These are phyloP conservation scores for Colletotrichum aenigma DNA, from an alignment of 2,329 filamentous ascomycete genomes.

Conservation along the genomic window DNA sequence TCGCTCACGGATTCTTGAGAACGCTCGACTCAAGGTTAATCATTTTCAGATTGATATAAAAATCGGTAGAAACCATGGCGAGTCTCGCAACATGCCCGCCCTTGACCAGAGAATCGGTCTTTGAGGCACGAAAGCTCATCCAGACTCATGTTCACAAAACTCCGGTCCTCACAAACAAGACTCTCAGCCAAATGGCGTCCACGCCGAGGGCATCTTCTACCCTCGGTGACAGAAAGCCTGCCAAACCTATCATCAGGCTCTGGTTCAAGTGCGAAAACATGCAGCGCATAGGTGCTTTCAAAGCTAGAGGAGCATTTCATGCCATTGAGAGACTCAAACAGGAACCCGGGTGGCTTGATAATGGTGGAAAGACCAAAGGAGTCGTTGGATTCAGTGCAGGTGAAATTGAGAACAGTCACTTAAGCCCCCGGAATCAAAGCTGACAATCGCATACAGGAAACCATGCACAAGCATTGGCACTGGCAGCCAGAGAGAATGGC, in stretches of 20 bases:
- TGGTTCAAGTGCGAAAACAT: constrained; percentile 98
- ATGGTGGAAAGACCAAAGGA: constrained; percentile 64
- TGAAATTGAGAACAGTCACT: constrained; percentile 35
- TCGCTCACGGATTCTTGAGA: not conserved
- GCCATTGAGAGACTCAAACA: constrained; percentile 73
- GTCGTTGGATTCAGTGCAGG: constrained; percentile 92
- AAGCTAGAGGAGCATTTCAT: constrained; percentile 88
- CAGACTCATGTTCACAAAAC: constrained; percentile 79
- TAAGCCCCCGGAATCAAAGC: not conserved
- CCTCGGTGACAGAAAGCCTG: constrained; percentile 55
- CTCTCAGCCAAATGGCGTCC: constrained; percentile 76
- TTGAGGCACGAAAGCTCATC: constrained; percentile 75
- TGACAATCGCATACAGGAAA: constrained; percentile 65
- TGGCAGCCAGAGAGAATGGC: constrained; percentile 76
- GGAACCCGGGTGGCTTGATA: constrained; percentile 65
- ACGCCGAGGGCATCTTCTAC: constrained; percentile 64
- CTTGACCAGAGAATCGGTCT: constrained; percentile 74
- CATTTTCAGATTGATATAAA: not conserved
- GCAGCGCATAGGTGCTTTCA: constrained; percentile 91
- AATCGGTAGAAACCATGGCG: constrained; percentile 47
- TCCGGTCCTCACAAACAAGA: constrained; percentile 79
- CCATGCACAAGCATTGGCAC: constrained; percentile 89
- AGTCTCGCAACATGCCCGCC: constrained; percentile 61
- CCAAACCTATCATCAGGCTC: constrained; percentile 70
- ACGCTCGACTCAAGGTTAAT: not conserved